Conservation (phyloP, 2,329 filamentous ascomycete genomes). For the Botrytis pseudocinerea region DNA sequence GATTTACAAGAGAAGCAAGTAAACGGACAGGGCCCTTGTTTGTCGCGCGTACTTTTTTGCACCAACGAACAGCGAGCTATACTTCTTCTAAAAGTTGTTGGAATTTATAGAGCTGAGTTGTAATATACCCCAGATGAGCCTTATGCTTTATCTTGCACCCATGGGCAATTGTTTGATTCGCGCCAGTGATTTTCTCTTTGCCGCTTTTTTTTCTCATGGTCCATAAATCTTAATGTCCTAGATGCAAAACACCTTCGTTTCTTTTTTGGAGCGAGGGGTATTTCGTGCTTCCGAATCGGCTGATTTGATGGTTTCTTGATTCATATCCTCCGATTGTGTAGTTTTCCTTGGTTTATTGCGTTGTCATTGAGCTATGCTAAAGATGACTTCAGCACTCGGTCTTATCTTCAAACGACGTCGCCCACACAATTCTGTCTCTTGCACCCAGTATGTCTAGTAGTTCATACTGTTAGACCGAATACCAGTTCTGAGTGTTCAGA, state of each 20-base stretch:
- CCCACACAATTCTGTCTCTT: not conserved
- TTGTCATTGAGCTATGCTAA: not conserved
- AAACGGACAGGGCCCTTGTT: conserved; percentile 42
- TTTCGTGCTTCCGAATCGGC: not conserved
- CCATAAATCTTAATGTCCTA: not conserved
- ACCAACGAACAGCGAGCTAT: conserved; percentile 6
- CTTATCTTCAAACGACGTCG: not conserved
- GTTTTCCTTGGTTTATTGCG: not conserved
- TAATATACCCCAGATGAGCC: conserved; percentile 14
- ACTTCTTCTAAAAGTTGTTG: not conserved
- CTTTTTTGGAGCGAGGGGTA: not conserved
- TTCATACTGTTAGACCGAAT: not conserved
- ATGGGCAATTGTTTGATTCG: conserved; percentile 6
- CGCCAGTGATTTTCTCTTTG: not conserved
- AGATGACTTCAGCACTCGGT: not conserved
- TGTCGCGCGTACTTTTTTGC: not conserved
- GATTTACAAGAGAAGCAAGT: conserved; percentile 98
- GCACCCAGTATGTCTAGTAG: not conserved
- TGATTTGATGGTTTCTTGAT: not conserved
- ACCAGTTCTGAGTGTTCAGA: not conserved
- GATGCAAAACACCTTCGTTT: not conserved
- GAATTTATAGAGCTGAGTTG: conserved; percentile 2
- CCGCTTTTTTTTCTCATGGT: not conserved
- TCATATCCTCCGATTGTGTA: not conserved
- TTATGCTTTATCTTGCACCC: not conserved